These are phyloP conservation scores for Yamadazyma kanchanaburiensis DNA, from an alignment of 1,139 yeast species.

Conservation along the genomic window DNA sequence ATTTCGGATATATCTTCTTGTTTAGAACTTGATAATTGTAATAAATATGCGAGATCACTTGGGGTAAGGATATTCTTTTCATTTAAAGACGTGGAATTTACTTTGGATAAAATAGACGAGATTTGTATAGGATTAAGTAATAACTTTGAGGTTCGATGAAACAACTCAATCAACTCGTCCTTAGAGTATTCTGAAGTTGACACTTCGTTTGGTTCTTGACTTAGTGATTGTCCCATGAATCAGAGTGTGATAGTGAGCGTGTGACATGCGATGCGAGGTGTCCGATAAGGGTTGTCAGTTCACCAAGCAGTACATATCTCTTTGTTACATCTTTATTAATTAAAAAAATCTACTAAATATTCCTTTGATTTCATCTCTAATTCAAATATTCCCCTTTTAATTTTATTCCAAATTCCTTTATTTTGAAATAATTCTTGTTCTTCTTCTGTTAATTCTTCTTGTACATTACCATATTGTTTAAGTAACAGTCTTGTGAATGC, in stretches of 20 bases:
- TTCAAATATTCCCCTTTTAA: conserved; percentile 21
- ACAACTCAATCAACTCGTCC: conserved; percentile 18
- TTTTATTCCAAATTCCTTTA: conserved; percentile 19
- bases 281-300: too few species aligned
- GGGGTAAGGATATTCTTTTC: conserved; percentile 17
- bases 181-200: too few species aligned
- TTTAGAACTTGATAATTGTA: conserved; percentile 15
- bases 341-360: conserved; percentile 21
- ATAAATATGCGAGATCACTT: conserved; percentile 20
- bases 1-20: conserved; percentile 7
- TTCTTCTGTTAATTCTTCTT: conserved; percentile 19
- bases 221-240: too few species aligned
- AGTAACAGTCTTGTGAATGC: conserved; percentile 53
- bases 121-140: conserved; percentile 24
- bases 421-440: conserved; percentile 23
- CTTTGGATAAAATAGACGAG: conserved; percentile 18
- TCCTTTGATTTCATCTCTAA: conserved; percentile 32
- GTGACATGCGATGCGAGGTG: too few species aligned
- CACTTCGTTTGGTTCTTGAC: too few species aligned
- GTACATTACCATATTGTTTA: conserved; percentile 28
- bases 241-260: too few species aligned
- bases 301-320: too few species aligned
- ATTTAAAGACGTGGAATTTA: conserved; percentile 18
- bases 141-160: conserved; percentile 17
- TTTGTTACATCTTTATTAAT: conserved; percentile 2